Conservation (phyloP, 1,284 basidiomycete species). For the Neotropicomus parvogracilis region DNA sequence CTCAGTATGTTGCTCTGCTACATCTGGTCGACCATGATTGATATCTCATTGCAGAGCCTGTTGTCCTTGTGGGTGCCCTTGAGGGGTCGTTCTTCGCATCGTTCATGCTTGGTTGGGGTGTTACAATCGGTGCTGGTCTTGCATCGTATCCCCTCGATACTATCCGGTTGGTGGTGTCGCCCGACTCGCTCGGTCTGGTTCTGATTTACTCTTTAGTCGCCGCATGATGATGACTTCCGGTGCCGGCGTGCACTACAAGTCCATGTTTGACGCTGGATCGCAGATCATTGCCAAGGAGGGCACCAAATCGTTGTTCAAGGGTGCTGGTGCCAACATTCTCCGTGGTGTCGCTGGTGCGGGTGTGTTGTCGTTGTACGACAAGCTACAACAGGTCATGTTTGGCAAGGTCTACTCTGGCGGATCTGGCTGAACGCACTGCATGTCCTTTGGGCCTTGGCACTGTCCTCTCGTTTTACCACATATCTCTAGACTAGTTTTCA, state of each 20-base stretch:
- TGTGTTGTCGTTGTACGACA: slow-evolving; percentile 93
- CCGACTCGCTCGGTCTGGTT: not conserved
- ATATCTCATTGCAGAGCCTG: slow-evolving; percentile 62
- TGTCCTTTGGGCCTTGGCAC: slow-evolving; percentile 29
- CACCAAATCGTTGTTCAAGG: slow-evolving; percentile 86
- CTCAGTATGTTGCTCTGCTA: slow-evolving; percentile 58
- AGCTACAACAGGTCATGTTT: slow-evolving; percentile 87
- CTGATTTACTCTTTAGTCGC: slow-evolving; percentile 54
- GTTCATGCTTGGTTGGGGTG: slow-evolving; percentile 90
- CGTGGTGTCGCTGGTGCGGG: slow-evolving; percentile 98
- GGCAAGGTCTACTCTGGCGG: slow-evolving; percentile 94
- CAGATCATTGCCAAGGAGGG: slow-evolving; percentile 92
- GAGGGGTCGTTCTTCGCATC: slow-evolving; percentile 90
- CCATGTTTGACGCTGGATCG: slow-evolving; percentile 82
- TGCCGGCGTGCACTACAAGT: slow-evolving; percentile 83
- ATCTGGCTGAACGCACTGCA: slow-evolving; percentile 26
- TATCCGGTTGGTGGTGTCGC: slow-evolving; percentile 60
- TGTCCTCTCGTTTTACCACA: slow-evolving; percentile 34
- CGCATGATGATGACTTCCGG: slow-evolving; percentile 96
- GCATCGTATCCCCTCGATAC: slow-evolving; percentile 95
- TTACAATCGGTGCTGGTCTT: slow-evolving; percentile 93
- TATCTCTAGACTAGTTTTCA: slow-evolving; percentile 36
- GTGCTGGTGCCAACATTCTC: slow-evolving; percentile 96
- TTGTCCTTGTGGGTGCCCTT: slow-evolving; percentile 84
- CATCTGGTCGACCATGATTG: slow-evolving; percentile 12